These are phyloP conservation scores for Blastomyces emzantsi DNA, from an alignment of 2,329 filamentous ascomycete species.

Conservation along the genomic window DNA sequence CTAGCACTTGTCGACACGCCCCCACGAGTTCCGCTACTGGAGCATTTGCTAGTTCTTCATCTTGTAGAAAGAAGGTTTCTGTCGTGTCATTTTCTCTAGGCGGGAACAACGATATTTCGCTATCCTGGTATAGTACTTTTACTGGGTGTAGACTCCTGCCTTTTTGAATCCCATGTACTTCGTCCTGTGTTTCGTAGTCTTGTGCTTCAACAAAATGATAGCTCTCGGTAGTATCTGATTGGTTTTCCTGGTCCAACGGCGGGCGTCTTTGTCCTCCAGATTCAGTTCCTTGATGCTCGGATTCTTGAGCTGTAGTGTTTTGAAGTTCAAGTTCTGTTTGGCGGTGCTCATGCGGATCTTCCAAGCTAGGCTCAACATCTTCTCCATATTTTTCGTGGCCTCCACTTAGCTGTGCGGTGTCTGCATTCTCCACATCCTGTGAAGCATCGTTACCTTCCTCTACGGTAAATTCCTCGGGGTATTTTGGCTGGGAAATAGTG, in stretches of 20 bases:
- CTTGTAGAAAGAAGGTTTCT: conserved; percentile 48
- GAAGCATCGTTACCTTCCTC: not conserved
- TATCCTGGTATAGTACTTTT: conserved; percentile 47
- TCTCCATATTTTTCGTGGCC: not conserved
- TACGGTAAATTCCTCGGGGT: not conserved
- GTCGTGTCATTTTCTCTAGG: conserved; percentile 45
- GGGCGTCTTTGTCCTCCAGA: not conserved
- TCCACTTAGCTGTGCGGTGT: not conserved
- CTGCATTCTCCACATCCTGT: not conserved
- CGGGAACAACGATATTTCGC: conserved; percentile 51
- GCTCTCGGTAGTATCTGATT: conserved; percentile 1
- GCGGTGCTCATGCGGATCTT: not conserved
- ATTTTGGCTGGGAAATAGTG: not conserved
- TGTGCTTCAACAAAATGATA: conserved; percentile 10
- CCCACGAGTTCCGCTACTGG: conserved; percentile 48
- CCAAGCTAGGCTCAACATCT: not conserved
- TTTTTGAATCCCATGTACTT: conserved; percentile 11
- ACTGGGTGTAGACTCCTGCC: conserved; percentile 36
- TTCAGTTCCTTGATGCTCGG: not conserved
- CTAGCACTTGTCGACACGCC: conserved; percentile 47
- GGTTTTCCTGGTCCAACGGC: not conserved
- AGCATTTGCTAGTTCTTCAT: conserved; percentile 46
- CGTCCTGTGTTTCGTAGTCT: conserved; percentile 12
- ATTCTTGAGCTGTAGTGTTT: not conserved
- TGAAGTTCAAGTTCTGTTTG: not conserved